These are phyloP conservation scores for Aspergillus sp. DNA, from an alignment of 2,329 filamentous ascomycete genomes.

Conservation along the genomic window DNA sequence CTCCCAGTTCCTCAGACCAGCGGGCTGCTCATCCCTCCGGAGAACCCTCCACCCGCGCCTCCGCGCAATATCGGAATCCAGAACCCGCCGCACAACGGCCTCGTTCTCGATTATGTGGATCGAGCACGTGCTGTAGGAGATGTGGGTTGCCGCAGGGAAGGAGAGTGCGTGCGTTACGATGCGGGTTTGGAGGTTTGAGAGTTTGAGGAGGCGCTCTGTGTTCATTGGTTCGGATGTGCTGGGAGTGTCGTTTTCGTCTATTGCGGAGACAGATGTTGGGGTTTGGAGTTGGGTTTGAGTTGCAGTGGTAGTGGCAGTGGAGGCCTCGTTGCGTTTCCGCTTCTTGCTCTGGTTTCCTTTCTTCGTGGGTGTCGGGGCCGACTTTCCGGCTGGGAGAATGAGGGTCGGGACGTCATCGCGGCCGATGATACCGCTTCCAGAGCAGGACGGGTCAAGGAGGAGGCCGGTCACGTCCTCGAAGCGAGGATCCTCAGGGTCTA, in stretches of 20 bases:
- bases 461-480: constrained; percentile 77
- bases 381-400: constrained; percentile 53
- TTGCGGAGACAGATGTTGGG: constrained; percentile 23
- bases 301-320: constrained; percentile 3
- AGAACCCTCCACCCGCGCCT: constrained; percentile 78
- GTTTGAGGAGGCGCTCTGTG: constrained; percentile 67
- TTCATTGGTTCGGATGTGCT: constrained; percentile 49
- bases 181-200: constrained; percentile 80
- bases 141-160: constrained; percentile 74
- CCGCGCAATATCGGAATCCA: constrained; percentile 69
- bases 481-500: constrained; percentile 66
- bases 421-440: constrained; percentile 91
- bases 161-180: constrained; percentile 82
- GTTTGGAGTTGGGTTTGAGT: constrained; percentile 9
- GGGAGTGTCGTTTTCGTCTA: constrained; percentile 44
- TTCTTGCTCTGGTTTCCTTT: constrained; percentile 42
- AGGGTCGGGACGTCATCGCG: constrained; percentile 77
- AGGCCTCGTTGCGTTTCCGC: constrained; percentile 41
- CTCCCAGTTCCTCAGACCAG: constrained; percentile 76
- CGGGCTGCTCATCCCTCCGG: constrained; percentile 71
- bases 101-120: constrained; percentile 89
- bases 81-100: constrained; percentile 72
- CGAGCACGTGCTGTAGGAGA: constrained; percentile 95
- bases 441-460: constrained; percentile 91
- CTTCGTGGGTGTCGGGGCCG: constrained; percentile 29